Evolutionary conservation across 1,284 basidiomycete genomes (phyloP), one percentile per base, ranked within the genome.

Genomic region (Takashimella koratensis): DNA sequence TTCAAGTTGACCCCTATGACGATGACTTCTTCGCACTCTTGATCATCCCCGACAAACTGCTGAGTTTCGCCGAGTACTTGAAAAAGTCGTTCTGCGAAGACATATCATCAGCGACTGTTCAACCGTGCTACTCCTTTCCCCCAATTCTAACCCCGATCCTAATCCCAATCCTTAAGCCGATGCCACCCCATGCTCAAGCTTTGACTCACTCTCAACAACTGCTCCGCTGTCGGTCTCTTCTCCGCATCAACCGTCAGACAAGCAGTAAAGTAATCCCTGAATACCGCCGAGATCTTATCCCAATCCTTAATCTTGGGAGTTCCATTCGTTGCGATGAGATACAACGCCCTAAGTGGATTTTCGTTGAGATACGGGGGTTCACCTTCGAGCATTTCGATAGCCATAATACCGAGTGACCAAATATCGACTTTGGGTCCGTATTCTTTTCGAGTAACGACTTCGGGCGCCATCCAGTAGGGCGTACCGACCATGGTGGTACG

Each of bases 401-500:
- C 93, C 91, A 98, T 95, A 79, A 99, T 98, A 21, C 95, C 96
- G 67, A 98, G 78, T 74, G 86, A 88, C 96, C 96, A 98, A 56
- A 99, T 92, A 73, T 98, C 96, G 25, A 98, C 96, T 76, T 98
- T 98, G 3, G 95, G 90, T 0, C 95, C 96, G 71, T 98, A 98
- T 78, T 97, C 96, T 76, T 98, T 98, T 53, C 94, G 85, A 20
- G 91, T 96, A 55, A 98, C 95, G 26, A 98, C 94, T 73, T 98
- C 95, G 1, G 95, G 95, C 1, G 96, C 95, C 95, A 98, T 98
- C 95, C 95, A 98, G 74, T 98, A 98, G 1, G 96, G 96, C 5
- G 96, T 98, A 3, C 96, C 96, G 45, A 98, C 95, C 95, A 98
- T 98, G n/a, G 96, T 98, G 26, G 93, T 97, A 27, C 95, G 86